phyloP scores from a whole-genome alignment of 2,329 filamentous ascomycete species.

The Trichoderma guizhouense region DNA sequence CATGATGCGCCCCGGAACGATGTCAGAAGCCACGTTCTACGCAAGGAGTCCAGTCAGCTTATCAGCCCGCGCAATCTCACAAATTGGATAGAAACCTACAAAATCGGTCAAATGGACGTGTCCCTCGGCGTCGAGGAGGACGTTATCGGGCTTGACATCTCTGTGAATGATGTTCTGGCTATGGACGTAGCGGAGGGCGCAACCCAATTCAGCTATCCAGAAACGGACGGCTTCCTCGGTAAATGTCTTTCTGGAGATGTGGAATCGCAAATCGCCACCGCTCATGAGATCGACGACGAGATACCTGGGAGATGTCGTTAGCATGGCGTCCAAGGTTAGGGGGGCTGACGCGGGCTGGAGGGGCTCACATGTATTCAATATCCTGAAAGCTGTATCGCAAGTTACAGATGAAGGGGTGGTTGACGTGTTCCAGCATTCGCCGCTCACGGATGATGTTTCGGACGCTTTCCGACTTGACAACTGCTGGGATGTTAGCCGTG shows the following conservation, averaged over 20 bases:
- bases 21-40: conserved; percentile 94
- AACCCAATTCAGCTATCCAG: conserved; percentile 93
- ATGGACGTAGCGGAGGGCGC: conserved; percentile 84
- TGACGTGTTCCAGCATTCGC: conserved; percentile 96
- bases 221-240: conserved; percentile 96
- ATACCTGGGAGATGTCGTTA: conserved; percentile 59
- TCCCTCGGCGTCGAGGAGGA: conserved; percentile 80
- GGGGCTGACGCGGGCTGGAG: background rate
- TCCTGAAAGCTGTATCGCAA: conserved; percentile 98
- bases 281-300: conserved; percentile 98
- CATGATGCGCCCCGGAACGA: conserved; percentile 74
- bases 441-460: conserved; percentile 97
- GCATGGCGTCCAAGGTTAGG: background rate
- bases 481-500: conserved; percentile 45
- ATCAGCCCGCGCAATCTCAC: background rate
- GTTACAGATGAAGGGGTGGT: conserved; percentile 97
- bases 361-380: conserved; percentile 89
- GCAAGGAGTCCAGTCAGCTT: conserved; percentile 22
- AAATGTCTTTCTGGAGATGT: conserved; percentile 96
- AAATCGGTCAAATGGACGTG: conserved; percentile 98
- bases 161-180: conserved; percentile 83
- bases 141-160: conserved; percentile 90
- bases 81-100: conserved; percentile 51
- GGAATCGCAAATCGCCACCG: conserved; percentile 92
- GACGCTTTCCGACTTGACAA: conserved; percentile 95